These are phyloP conservation scores for Rhizopogon salebrosus DNA, from an alignment of 768 basidiomycete species.

Conservation along the genomic window DNA sequence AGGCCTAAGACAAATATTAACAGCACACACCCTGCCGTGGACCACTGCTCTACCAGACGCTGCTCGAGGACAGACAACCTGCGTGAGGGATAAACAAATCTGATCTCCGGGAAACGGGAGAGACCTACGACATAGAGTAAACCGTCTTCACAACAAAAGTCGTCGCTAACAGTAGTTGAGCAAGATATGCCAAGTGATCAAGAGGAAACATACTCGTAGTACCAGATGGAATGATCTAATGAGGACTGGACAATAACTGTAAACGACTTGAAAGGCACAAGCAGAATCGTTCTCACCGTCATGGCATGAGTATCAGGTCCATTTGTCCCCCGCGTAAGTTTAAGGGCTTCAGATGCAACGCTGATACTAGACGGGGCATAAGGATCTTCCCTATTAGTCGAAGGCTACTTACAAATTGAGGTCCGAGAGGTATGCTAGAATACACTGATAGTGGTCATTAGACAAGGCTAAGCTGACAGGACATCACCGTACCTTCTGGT, in stretches of 20 bases:
- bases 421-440: constrained; percentile 76
- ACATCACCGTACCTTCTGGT: constrained; percentile 57
- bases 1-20: neutral
- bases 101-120: neutral
- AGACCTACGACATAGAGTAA: constrained; percentile 65
- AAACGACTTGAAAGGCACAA: neutral
- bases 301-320: constrained; percentile 53
- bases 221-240: constrained; percentile 77
- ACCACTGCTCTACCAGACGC: constrained; percentile 65
- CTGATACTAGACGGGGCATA: constrained; percentile 41
- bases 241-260: constrained; percentile 43
- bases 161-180: constrained; percentile 40
- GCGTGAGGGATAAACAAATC: neutral
- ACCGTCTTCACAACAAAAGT: constrained; percentile 78
- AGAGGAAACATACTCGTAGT: constrained; percentile 53
- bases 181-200: neutral
- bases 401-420: constrained; percentile 56
- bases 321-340: constrained; percentile 43
- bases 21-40: constrained; percentile 56
- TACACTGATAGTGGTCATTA: constrained; percentile 46
- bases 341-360: constrained; percentile 48
- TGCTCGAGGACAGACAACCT: constrained; percentile 63
- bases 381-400: neutral
- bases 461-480: neutral
- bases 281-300: constrained; percentile 42